Evolutionary conservation across 768 basidiomycete species (phyloP), one percentile per base, ranked within the genome.

Genomic region (Chiua virens): DNA sequence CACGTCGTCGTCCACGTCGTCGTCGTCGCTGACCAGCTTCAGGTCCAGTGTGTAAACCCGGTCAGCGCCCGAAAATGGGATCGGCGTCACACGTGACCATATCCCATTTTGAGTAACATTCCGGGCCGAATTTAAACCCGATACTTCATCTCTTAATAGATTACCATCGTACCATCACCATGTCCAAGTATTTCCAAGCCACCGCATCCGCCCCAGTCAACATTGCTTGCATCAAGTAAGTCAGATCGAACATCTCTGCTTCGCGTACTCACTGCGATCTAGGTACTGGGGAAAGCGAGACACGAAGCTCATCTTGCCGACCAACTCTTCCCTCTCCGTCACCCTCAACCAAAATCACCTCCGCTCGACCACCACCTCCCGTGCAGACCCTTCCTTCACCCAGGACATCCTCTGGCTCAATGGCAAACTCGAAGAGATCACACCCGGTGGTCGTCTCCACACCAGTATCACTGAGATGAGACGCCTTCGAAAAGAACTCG

Each of bases 251-350:
- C 21, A 20, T 45, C 35, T 30, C 30, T 30, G 8, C 27, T 48
- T 48, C 22, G 21, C 8, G 9, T 39, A 55, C 48, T 57, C 38
- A 55, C 34, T 38, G 37, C 17, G n/a, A 49, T 53, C 42, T 65
- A 95, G 90, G 69, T 98, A 98, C 79, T 99, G 97, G 97, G 97
- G 97, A 57, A 99, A 99, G 73, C 89, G 97, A 54, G 89, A 98
- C 72, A 95, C 92, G 4, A 81, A 86, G 60, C 83, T 98, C 56
- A 98, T 98, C 67, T 77, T 99, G 50, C 97, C 97, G 39, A 98
- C 94, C 56, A 99, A 99, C 73, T 92, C 93, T 1, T 98, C 96
- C 10, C 82, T 99, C n/a, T 98, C 95, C 8, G 91, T 98, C 42
- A 98, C 97, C 3, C 87, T 99, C 56, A 88, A 88, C 63, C 97